Base-by-base conservation (phyloP, 1,284 basidiomycete species). In the Pseudozyma sp. region DNA sequence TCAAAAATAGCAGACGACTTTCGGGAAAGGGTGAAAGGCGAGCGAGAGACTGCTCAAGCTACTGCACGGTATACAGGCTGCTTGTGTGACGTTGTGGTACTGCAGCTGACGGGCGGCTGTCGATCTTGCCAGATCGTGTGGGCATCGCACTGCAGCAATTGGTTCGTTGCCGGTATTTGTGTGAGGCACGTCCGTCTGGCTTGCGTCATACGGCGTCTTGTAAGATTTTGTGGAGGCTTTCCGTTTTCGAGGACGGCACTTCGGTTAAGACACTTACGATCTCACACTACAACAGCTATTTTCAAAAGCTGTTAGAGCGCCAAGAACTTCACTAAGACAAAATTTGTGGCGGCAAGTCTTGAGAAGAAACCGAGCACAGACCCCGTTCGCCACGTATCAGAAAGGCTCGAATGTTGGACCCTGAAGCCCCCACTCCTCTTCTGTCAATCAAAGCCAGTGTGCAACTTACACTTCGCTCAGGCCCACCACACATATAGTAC, bases 131-230 rank as follows among this genome's bases (percentile, higher is more conserved):
- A 42, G 58, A 55, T 68, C 55, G 66, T 68, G 59, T 68, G 66
- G 39, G 39, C 59, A 35, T 31, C 6, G 43, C 43, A 12, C 14
- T 36, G 16, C 31, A 11, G 16, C 47, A 21, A 35, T 25, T 34
- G 25, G 16, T 10, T 10, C 35, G 36, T 35, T 38, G 38, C 38
- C 12, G 51, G 62, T 59, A 59, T 63, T 59, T 36, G 12, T 36
- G 18, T 47, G 38, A n/a, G 35, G 31, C 14, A 42, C 9, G 25
- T 34, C 12, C 21, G 19, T 68, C 59, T 34, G 52, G n/a, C 25
- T 65, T 70, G 68, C 68, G 62, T 70, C 68, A 70, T 70, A 16
- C 42, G 38, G 62, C 68, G 61, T 34, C 6, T 31, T 25, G 19
- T 25, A 6, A n/a, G 39, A n/a, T 4, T 5, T 43, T 60, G 68